A percentile compares a stretch with the other conserved stretches of the same genome.
Evolutionary conservation across 768 basidiomycete species (phyloP).

Genomic region (Rhodocollybia butyracea): DNA sequence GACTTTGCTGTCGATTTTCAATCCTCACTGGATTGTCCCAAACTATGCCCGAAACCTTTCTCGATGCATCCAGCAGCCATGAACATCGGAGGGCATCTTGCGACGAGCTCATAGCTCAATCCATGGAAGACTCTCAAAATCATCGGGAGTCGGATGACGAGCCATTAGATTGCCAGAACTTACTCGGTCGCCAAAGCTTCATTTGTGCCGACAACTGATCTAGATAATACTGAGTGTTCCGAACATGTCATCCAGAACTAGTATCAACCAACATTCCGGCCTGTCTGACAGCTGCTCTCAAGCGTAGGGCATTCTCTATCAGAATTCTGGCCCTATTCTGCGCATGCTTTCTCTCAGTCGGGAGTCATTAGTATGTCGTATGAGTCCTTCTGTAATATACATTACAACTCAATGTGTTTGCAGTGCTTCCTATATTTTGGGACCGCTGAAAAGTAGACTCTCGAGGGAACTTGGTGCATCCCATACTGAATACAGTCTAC

Average conservation of each 20-base stretch:
- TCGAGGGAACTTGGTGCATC: conserved; percentile 69
- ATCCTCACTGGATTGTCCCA: too few species aligned
- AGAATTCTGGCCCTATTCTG: conserved; percentile 62
- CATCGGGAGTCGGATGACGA: conserved; percentile 20
- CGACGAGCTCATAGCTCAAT: conserved; percentile 22
- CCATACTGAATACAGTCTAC: conserved; percentile 73
- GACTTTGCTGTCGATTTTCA: background rate
- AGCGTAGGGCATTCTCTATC: conserved; percentile 42
- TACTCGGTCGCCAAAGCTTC: conserved; percentile 15
- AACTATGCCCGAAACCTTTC: background rate
- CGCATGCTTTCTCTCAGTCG: conserved; percentile 71
- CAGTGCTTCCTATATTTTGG: conserved; percentile 73
- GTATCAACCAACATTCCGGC: background rate
- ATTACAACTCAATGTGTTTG: background rate
- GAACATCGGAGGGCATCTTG: conserved; percentile 26
- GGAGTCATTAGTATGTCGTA: conserved; percentile 66
- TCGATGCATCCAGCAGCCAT: background rate
- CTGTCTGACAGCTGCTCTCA: background rate
- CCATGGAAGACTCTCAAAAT: conserved; percentile 3
- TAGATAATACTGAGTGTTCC: background rate
- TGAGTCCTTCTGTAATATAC: background rate
- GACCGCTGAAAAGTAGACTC: conserved; percentile 72
- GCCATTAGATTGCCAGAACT: conserved; percentile 19
- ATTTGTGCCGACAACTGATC: background rate
- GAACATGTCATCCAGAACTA: background rate